Conservation (phyloP, 2,329 filamentous ascomycete genomes). For the Hirsutella minnesotensis region DNA sequence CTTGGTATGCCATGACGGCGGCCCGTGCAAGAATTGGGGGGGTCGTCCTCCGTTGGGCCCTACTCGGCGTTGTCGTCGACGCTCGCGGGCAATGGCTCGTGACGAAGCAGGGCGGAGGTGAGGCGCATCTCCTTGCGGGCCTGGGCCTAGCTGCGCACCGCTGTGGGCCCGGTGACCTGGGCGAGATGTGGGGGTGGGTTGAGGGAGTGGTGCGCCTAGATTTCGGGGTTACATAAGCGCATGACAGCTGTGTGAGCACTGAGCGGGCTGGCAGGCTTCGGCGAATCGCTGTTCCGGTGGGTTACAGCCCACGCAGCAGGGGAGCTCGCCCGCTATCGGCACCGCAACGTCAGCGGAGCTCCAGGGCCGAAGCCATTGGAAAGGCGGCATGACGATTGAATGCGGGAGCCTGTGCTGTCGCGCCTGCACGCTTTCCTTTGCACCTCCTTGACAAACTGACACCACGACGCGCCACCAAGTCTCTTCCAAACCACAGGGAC, state of each 20-base stretch:
- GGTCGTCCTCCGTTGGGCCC: neutral
- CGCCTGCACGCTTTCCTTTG: too few species aligned
- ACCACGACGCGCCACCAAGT: too few species aligned
- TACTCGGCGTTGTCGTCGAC: neutral
- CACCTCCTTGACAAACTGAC: too few species aligned
- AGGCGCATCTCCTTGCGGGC: neutral
- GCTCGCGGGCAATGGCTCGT: neutral
- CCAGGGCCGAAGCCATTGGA: too few species aligned
- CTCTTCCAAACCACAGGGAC: too few species aligned
- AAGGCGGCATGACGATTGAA: too few species aligned
- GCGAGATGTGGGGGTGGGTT: neutral
- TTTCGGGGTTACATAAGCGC: constrained; percentile 3
- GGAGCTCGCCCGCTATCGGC: neutral
- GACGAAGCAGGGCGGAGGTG: constrained; percentile 1
- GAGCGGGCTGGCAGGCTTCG: constrained; percentile 7
- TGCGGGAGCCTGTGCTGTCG: too few species aligned
- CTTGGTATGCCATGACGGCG: constrained; percentile 40
- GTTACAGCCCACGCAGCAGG: constrained; percentile 2
- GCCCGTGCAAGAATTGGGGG: neutral
- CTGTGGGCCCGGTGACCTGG: neutral
- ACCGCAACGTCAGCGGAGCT: too few species aligned
- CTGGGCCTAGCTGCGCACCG: neutral
- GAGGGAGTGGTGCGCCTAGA: neutral
- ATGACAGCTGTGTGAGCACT: neutral
- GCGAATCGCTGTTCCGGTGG: constrained; percentile 19